Base-by-base conservation (phyloP, 345 rosid genomes). In the Cardamine chenopodiifolia region DNA sequence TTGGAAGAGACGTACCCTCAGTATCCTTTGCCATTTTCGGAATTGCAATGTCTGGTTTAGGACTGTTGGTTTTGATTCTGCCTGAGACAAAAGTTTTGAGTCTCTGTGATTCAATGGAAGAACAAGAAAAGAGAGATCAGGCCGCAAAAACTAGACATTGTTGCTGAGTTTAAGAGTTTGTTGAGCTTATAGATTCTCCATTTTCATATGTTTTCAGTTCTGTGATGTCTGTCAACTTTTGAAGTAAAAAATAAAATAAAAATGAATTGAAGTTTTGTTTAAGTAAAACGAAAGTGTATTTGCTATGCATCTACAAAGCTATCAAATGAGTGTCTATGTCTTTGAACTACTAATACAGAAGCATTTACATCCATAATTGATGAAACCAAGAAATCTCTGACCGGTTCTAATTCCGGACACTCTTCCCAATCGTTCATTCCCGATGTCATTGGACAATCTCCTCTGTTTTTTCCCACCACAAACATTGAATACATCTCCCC, bases 401-500 rank as follows among this genome's bases (percentile, higher is more conserved):
- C 85, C 0, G 61, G 61, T 6, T 93, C 96, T 1, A 90, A 80
- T 75, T 94, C 95, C 0, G 93, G 95, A 71, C 93, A 91, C 79
- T 94, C 96, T 55, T 94, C 98, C 98, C 98, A 91, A 59, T 94
- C 92, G 61, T 87, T 91, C 85, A 94, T 64, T 4, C 86, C 89
- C 0, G 82, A 73, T 1, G 90, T 91, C 77, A 90, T 80, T 0
- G 83, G 73, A 5, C 81, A 79, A 20, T 79, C 53, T 26, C 78
- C 82, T 65, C 88, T 66, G 62, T 88, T 81, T 55, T 84, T 94
- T 13, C 97, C 95, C 7, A 89, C 86, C 31, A 94, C 85, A 66
- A 88, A 80, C 56, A 94, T 62, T 8, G 90, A 83, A 61, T 80
- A 94, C 81, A 77, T 78, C 42, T 86, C 85, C 18, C 71, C 84